Evolutionary conservation across 257 asterid genomes (phyloP).

Genomic region (Przewalskia tangutica): DNA sequence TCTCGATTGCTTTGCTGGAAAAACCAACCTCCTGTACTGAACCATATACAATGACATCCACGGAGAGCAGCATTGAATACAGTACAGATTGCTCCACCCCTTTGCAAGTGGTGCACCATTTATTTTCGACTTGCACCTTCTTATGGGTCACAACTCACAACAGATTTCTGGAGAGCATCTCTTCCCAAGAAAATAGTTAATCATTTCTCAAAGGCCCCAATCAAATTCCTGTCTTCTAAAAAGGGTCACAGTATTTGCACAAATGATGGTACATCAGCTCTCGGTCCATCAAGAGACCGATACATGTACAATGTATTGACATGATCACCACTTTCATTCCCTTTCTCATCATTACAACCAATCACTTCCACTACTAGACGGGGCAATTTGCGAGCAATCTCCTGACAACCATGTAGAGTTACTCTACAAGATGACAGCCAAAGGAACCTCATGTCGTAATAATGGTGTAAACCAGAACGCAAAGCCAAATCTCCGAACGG

Average conservation of each 20-base stretch:
- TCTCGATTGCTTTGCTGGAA: conserved; percentile 8
- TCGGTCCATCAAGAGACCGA: conserved; percentile 44
- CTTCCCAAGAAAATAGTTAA: conserved; percentile 5
- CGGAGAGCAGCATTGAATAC: conserved; percentile 1
- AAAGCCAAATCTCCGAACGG: conserved; percentile 44
- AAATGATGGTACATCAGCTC: conserved; percentile 31
- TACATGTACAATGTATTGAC: conserved; percentile 43
- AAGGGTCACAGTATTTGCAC: conserved; percentile 30
- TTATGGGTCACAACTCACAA: conserved; percentile 10
- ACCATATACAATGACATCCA: conserved; percentile 7
- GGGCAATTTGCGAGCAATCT: conserved; percentile 33
- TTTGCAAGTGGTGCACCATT: not conserved
- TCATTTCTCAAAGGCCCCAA: conserved; percentile 3
- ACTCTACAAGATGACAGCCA: conserved; percentile 46
- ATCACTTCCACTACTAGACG: conserved; percentile 37
- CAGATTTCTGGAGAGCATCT: conserved; percentile 1
- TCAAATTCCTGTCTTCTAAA: not conserved
- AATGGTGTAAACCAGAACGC: conserved; percentile 39
- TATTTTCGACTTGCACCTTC: conserved; percentile 8
- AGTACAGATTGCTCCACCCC: not conserved
- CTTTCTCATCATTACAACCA: conserved; percentile 2
- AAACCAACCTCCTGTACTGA: conserved; percentile 4
- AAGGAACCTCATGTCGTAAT: conserved; percentile 45
- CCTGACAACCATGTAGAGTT: conserved; percentile 27
- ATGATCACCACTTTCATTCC: conserved; percentile 4